phyloP scores from a whole-genome alignment of 2,329 filamentous ascomycete genomes.

The Trichoderma breve region DNA sequence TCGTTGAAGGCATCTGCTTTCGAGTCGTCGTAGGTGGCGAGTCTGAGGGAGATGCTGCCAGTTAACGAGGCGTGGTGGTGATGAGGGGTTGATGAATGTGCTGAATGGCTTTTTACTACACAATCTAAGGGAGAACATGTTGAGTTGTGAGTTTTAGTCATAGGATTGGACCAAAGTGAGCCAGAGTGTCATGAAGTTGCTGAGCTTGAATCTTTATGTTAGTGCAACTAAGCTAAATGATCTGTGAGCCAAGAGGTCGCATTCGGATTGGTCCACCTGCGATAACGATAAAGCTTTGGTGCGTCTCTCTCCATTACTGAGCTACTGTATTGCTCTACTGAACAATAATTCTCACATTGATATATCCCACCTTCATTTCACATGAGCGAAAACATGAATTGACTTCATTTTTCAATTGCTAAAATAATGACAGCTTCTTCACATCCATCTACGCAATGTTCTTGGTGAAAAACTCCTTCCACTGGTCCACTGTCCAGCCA shows the following conservation, averaged over 20 bases:
- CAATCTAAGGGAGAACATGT: slow-evolving; percentile 17
- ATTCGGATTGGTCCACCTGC: not conserved
- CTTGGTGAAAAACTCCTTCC: slow-evolving; percentile 76
- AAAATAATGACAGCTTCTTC: not conserved
- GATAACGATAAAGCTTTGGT: slow-evolving; percentile 14
- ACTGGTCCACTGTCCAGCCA: slow-evolving; percentile 75
- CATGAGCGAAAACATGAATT: not conserved
- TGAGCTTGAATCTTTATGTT: not conserved
- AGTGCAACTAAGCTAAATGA: not conserved
- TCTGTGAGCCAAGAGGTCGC: not conserved
- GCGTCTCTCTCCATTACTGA: not conserved
- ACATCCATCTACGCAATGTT: slow-evolving; percentile 42
- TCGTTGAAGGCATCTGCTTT: slow-evolving; percentile 25
- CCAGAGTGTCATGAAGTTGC: not conserved
- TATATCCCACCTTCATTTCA: not conserved
- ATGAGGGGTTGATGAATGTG: not conserved
- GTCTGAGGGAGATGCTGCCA: not conserved
- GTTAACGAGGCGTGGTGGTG: not conserved
- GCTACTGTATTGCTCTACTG: not conserved
- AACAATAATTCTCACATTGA: not conserved
- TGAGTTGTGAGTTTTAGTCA: not conserved
- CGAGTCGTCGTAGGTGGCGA: slow-evolving; percentile 23
- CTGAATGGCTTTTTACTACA: not conserved
- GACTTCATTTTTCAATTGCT: not conserved
- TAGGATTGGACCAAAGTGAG: not conserved